Conservation (phyloP, 768 basidiomycete species). For the Tulasnella calospora region DNA sequence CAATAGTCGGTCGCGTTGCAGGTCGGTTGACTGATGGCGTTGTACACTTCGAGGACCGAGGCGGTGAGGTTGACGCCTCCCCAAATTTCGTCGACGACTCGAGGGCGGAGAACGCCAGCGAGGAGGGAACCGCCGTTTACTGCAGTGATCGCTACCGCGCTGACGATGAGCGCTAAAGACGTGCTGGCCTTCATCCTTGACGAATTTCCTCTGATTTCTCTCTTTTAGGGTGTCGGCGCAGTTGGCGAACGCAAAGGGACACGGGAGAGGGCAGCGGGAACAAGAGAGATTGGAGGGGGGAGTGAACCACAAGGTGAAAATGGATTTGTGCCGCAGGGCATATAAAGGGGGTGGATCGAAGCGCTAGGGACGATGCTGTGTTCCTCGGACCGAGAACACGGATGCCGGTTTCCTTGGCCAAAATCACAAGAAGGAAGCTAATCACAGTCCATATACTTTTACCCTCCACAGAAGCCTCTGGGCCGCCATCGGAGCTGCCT, state of each 20-base stretch:
- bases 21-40: conserved; percentile 11
- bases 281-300: not conserved
- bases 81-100: conserved; percentile 4
- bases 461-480: no score
- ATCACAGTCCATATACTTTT: no score
- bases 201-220: no score
- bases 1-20: conserved; percentile 23
- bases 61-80: conserved; percentile 20
- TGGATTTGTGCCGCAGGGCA: no score
- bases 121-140: not conserved
- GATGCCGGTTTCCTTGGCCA: no score
- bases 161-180: not conserved
- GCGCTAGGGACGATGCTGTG: no score
- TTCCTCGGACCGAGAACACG: no score
- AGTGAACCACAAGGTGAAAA: not conserved
- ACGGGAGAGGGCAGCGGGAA: not conserved
- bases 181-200: not conserved
- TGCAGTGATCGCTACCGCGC: not conserved
- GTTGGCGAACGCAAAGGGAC: not conserved
- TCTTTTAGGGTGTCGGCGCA: not conserved
- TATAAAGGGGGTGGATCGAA: no score
- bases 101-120: not conserved
- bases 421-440: no score
- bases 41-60: not conserved
- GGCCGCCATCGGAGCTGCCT: no score